These are phyloP conservation scores for Ogataea methylovora DNA, from an alignment of 805 yeast genomes.

Conservation along the genomic window DNA sequence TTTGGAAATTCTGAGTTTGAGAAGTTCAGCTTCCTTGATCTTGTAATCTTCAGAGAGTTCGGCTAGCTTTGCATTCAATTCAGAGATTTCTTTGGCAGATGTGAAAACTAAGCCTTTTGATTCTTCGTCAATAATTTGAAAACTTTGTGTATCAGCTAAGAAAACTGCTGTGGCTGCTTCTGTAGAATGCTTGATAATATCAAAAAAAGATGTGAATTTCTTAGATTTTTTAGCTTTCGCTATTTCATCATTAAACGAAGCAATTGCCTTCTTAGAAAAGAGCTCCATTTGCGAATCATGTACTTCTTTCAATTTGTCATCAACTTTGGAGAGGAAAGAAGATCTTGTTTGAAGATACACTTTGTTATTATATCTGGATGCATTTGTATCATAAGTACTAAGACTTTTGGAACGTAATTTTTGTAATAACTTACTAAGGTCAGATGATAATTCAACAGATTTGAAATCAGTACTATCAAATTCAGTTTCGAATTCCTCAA, in stretches of 20 bases:
- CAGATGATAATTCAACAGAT: constrained; percentile 18
- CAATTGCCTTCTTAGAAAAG: constrained; percentile 27
- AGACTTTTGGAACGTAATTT: constrained; percentile 40
- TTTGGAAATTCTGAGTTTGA: constrained; percentile 38
- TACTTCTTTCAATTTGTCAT: constrained; percentile 35
- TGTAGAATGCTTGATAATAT: neutral
- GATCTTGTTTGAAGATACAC: constrained; percentile 62
- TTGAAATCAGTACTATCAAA: constrained; percentile 20
- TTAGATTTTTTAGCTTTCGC: constrained; percentile 16
- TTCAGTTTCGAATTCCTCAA: constrained; percentile 32
- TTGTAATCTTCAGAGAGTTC: constrained; percentile 25
- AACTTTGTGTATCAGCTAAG: constrained; percentile 23
- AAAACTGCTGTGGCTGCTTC: constrained; percentile 18
- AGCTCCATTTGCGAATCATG: constrained; percentile 33
- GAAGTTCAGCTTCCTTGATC: constrained; percentile 30
- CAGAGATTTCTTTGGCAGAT: constrained; percentile 25
- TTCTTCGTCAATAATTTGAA: constrained; percentile 22
- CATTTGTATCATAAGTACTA: constrained; percentile 54
- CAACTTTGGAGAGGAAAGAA: constrained; percentile 41
- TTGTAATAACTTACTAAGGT: constrained; percentile 35
- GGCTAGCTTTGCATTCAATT: constrained; percentile 22
- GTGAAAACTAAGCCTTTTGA: constrained; percentile 14
- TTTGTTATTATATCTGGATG: constrained; percentile 61
- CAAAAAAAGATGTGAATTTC: constrained; percentile 12
- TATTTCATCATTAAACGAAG: constrained; percentile 20